Conservation (phyloP, 352 stramenopile genomes). For the Phytophthora agathidicida region DNA sequence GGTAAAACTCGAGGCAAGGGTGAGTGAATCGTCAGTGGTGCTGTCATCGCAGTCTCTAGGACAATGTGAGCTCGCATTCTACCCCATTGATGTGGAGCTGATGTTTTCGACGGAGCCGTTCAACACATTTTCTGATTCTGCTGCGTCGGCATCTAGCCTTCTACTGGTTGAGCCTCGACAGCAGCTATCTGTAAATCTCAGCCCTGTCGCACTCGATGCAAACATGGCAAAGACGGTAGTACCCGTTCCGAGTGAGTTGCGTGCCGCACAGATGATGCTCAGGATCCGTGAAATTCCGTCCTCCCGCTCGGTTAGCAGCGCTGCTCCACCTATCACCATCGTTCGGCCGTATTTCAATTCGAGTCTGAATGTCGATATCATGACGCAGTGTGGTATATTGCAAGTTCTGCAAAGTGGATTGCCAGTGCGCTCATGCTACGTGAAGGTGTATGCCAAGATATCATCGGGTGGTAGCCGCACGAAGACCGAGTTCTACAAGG, state of each 20-base stretch:
- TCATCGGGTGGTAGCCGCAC: slow-evolving; percentile 5
- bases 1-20: slow-evolving; percentile 38
- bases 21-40: slow-evolving; percentile 31
- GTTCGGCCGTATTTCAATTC: slow-evolving; percentile 60
- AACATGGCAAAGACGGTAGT: slow-evolving; percentile 24
- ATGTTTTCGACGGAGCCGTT: slow-evolving; percentile 75
- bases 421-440: slow-evolving; percentile 58
- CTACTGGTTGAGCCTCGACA: slow-evolving; percentile 54
- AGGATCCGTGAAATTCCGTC: slow-evolving; percentile 37
- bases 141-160: slow-evolving; percentile 42
- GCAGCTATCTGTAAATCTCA: slow-evolving; percentile 37
- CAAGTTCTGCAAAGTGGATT: slow-evolving; percentile 51
- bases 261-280: slow-evolving; percentile 53
- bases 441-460: slow-evolving; percentile 73
- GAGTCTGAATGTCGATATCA: slow-evolving; percentile 44
- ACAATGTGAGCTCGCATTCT: slow-evolving; percentile 54
- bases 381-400: slow-evolving; percentile 54
- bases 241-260: slow-evolving; percentile 36
- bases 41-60: slow-evolving; percentile 39
- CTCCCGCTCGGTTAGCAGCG: slow-evolving; percentile 28
- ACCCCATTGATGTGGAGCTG: slow-evolving; percentile 70
- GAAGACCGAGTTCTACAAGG: slow-evolving; percentile 74
- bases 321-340: slow-evolving; percentile 41
- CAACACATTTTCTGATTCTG: slow-evolving; percentile 44
- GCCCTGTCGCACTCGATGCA: neutral